Evolutionary conservation across 352 stramenopile species (phyloP).

Genomic region (Pelagophyceae sp.): DNA sequence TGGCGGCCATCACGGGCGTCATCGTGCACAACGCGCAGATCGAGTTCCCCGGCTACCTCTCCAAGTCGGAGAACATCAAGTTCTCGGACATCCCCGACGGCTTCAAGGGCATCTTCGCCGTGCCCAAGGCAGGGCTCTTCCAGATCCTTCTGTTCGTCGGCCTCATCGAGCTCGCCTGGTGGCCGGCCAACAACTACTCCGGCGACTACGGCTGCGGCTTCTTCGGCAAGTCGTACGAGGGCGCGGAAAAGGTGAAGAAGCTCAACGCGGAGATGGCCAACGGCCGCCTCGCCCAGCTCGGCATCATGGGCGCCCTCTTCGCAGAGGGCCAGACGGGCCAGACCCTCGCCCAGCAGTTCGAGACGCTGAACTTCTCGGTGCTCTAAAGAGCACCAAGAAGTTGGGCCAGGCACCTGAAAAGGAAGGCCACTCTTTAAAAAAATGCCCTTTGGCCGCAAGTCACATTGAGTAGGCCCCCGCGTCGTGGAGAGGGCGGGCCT

Average conservation of each 20-base stretch:
- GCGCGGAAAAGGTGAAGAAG: constrained; percentile 35
- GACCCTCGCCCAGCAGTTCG: constrained; percentile 25
- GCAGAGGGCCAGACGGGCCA: constrained; percentile 22
- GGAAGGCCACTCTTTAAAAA: no score
- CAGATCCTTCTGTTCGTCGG: constrained; percentile 25
- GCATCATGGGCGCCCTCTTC: constrained; percentile 26
- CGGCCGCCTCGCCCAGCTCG: constrained; percentile 22
- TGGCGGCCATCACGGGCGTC: constrained; percentile 41
- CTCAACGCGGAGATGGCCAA: constrained; percentile 29
- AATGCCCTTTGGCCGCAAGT: no score
- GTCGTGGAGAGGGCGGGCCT: no score
- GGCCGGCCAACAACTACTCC: constrained; percentile 38
- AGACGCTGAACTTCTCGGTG: background rate
- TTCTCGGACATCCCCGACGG: constrained; percentile 29
- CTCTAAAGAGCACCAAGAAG: constrained; percentile 12
- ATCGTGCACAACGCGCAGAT: constrained; percentile 31
- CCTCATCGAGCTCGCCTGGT: constrained; percentile 30
- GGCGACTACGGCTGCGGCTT: constrained; percentile 39
- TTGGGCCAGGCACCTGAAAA: no score
- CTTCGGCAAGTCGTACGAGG: constrained; percentile 26
- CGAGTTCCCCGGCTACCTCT: constrained; percentile 26
- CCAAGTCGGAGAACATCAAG: constrained; percentile 21
- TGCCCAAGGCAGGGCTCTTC: constrained; percentile 20
- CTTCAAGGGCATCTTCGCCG: constrained; percentile 28
- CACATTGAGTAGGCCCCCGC: no score